Evolutionary conservation across 2,329 filamentous ascomycete species (phyloP).

Genomic region (Pseudopithomyces chartarum): DNA sequence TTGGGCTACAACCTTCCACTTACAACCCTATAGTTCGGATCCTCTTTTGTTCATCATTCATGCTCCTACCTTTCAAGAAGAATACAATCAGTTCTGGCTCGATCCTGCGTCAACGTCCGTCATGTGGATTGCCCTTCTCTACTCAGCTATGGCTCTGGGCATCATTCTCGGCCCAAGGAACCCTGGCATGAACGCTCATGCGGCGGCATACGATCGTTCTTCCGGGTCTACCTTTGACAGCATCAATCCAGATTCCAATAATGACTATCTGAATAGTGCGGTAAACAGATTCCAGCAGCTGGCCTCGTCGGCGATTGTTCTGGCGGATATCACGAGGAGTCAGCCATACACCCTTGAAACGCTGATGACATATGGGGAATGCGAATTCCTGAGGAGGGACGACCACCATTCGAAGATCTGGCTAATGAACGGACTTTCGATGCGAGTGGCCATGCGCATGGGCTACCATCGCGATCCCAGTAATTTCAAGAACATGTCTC

Average conservation of each 20-base stretch:
- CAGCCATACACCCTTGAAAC: conserved; percentile 29
- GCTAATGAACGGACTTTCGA: conserved; percentile 26
- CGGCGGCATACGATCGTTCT: conserved; percentile 11
- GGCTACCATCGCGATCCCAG: conserved; percentile 46
- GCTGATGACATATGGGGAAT: conserved; percentile 16
- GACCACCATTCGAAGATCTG: conserved; percentile 28
- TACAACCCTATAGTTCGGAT: conserved; percentile 15
- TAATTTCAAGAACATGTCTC: conserved; percentile 35
- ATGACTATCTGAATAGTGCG: conserved; percentile 10
- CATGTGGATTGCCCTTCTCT: conserved; percentile 29
- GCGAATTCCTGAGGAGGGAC: conserved; percentile 27
- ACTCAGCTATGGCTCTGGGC: conserved; percentile 23
- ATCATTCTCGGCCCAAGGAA: conserved; percentile 31
- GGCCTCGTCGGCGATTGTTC: conserved; percentile 30
- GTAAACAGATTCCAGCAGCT: conserved; percentile 26
- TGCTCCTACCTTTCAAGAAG: conserved; percentile 27
- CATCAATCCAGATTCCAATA: conserved; percentile 1
- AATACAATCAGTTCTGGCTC: conserved; percentile 31
- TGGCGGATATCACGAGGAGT: conserved; percentile 30
- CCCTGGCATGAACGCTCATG: conserved; percentile 22
- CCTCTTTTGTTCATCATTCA: conserved; percentile 31
- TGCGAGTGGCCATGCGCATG: conserved; percentile 39
- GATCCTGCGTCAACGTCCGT: conserved; percentile 18
- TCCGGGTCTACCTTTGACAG: conserved; percentile 6
- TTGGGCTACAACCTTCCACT: neutral